Conservation (phyloP, 441 rosid genomes). For the Erysimum cheiri region DNA sequence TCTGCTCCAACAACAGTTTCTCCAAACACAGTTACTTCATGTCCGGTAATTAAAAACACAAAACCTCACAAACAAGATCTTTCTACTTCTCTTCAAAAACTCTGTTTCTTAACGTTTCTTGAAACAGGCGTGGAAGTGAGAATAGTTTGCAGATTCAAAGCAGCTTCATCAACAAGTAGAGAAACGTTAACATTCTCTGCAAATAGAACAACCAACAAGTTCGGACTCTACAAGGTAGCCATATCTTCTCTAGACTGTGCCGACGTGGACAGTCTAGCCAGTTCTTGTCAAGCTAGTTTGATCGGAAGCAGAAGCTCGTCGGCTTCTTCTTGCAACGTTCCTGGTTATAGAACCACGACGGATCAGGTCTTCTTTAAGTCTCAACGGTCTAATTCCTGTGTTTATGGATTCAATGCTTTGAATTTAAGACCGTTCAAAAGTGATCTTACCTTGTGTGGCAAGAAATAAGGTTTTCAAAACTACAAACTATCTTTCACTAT, state of each 20-base stretch:
- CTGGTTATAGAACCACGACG: constrained; percentile 80
- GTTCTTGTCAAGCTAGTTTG: constrained; percentile 78
- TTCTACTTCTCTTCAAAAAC: neutral
- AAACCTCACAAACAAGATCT: neutral
- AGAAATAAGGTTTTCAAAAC: constrained; percentile 30
- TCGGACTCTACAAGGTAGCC: constrained; percentile 76
- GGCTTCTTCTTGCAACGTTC: constrained; percentile 69
- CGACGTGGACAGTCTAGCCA: constrained; percentile 60
- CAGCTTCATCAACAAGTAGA: constrained; percentile 58
- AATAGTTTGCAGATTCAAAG: constrained; percentile 80
- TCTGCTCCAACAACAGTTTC: constrained; percentile 96
- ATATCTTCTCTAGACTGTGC: constrained; percentile 85
- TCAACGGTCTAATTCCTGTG: constrained; percentile 68
- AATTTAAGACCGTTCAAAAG: constrained; percentile 77
- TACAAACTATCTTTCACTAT: neutral
- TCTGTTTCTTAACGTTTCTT: constrained; percentile 13
- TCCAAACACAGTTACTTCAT: constrained; percentile 95
- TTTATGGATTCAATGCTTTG: constrained; percentile 76
- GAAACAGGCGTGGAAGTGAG: constrained; percentile 83
- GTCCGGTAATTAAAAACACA: constrained; percentile 50
- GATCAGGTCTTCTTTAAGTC: constrained; percentile 74
- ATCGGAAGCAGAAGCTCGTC: constrained; percentile 56
- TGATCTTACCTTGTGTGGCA: constrained; percentile 64
- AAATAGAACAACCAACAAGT: constrained; percentile 85
- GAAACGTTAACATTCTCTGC: constrained; percentile 76